A percentile compares a stretch with the other conserved stretches of the same genome.
These are phyloP conservation scores for Chytriomyces sp. DNA, from an alignment of 192 early-diverging fungal genomes.

Conservation along the genomic window DNA sequence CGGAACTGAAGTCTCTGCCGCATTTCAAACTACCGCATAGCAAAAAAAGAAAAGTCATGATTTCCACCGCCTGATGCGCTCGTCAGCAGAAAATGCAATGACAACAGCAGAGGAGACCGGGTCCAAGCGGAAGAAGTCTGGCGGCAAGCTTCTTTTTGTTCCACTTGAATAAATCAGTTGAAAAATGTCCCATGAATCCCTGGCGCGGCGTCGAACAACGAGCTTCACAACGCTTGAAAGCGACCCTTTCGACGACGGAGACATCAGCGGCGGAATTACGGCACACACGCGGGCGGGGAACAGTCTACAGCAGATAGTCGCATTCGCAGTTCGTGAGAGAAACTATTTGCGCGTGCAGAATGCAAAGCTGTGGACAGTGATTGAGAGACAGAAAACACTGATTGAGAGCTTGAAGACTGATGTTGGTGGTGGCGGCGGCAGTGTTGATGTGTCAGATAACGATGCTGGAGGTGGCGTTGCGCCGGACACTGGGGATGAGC, in stretches of 20 bases:
- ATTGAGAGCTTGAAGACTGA: conserved; percentile 80
- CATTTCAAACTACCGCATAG: too few relatives aligned
- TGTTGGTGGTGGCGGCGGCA: not conserved
- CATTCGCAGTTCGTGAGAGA: conserved; percentile 45
- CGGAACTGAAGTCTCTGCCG: too few relatives aligned
- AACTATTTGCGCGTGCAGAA: conserved; percentile 80
- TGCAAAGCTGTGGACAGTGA: conserved; percentile 87
- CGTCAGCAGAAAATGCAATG: too few relatives aligned
- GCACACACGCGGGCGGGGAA: not conserved
- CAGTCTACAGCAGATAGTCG: not conserved
- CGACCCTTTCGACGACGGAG: conserved; percentile 25
- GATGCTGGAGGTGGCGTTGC: not conserved
- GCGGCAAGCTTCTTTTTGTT: conserved; percentile 3
- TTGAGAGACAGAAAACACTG: conserved; percentile 86
- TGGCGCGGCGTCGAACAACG: not conserved
- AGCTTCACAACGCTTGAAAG: not conserved
- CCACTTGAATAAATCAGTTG: not conserved
- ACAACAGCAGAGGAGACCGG: not conserved
- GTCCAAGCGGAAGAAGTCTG: not conserved
- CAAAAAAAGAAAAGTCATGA: too few relatives aligned
- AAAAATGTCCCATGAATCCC: too few relatives aligned
- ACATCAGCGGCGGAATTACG: not conserved
- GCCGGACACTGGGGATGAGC: not conserved
- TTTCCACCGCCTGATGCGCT: too few relatives aligned
- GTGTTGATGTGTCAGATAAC: not conserved